Evolutionary conservation across 768 basidiomycete genomes (phyloP).

Genomic region (Mrakia gelida): DNA sequence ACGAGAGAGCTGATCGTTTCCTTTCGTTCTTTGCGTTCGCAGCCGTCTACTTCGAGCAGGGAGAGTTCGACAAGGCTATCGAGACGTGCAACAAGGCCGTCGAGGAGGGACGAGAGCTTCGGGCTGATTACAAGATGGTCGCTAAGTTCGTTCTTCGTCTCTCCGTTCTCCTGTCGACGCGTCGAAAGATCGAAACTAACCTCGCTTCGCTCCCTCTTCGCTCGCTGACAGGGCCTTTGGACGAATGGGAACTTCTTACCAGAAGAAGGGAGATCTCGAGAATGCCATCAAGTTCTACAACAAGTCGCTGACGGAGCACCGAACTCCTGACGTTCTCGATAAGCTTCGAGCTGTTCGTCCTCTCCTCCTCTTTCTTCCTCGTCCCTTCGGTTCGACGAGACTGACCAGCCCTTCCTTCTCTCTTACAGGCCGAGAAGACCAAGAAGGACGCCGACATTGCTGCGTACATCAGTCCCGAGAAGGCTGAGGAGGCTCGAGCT

Average conservation of each 20-base stretch:
- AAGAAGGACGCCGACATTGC: constrained; percentile 72
- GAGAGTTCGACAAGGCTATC: constrained; percentile 83
- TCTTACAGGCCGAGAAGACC: constrained; percentile 58
- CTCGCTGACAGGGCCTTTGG: constrained; percentile 61
- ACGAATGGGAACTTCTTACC: constrained; percentile 78
- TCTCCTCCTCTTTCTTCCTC: neutral
- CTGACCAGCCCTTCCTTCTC: neutral
- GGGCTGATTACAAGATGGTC: constrained; percentile 89
- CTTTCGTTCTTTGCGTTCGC: constrained; percentile 19
- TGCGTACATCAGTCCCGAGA: constrained; percentile 81
- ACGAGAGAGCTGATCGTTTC: neutral
- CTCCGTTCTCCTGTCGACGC: neutral
- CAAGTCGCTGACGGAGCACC: constrained; percentile 93
- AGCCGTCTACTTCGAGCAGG: constrained; percentile 93
- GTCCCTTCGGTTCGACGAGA: too few relatives aligned
- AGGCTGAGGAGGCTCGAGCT: constrained; percentile 76
- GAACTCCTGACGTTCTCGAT: constrained; percentile 83
- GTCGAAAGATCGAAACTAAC: neutral
- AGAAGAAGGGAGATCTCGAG: constrained; percentile 67
- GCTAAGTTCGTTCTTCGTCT: constrained; percentile 56
- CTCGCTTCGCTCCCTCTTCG: neutral
- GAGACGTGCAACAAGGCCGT: constrained; percentile 93
- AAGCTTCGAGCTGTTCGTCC: constrained; percentile 64
- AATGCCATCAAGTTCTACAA: constrained; percentile 86
- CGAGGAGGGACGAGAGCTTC: constrained; percentile 84